Base-by-base conservation (phyloP, 2,329 filamentous ascomycete species). In the Penicillium expansum region DNA sequence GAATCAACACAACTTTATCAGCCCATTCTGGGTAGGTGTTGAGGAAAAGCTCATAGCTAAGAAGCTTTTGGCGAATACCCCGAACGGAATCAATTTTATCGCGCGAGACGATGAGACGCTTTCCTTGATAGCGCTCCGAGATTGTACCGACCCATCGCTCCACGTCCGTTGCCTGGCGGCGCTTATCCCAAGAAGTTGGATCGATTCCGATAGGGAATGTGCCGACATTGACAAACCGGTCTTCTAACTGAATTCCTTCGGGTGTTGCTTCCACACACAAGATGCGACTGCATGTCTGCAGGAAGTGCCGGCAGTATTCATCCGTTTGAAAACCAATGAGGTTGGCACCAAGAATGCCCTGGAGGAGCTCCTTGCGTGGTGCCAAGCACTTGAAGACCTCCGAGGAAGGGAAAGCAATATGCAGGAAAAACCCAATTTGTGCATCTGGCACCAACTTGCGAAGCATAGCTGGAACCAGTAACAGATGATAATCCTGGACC, bases 11-110 rank as follows among this genome's bases (percentile, higher is more conserved):
- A 14, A 93, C 90, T 69, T 86, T 88, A 65, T 93, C 91, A 52
- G 87, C 83, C 89, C 90, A 97, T 69, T 96, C 84, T 0, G 93
- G 92, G 70, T 97, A 90, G 72, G 92, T 91, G 76, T 96, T 96
- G 43, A 97, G 83, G 77, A 97, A 97, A 9, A 97, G 77, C 75
- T 97, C 94, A 68, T 91, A 96, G 1, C 92, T 89, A 27, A 97
- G 80, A 6, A 97, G 83, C 80, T 97, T 97, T 76, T 96, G 93
- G 38, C 92, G 86, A 38, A 97, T 92, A 58, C 94, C 93, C 52
- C 92, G 88, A 55, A 97, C 90, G 64, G 90, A 87, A 73, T 97
- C 93, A 43, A 97, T 85, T 81, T 97, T 96, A 76, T 97, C 93
- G 51, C 93, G 87, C 10, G 91, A 91, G 13, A 97, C 92, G 65